Conservation (phyloP, 2,329 filamentous ascomycete species). For the Hortaea werneckii region DNA sequence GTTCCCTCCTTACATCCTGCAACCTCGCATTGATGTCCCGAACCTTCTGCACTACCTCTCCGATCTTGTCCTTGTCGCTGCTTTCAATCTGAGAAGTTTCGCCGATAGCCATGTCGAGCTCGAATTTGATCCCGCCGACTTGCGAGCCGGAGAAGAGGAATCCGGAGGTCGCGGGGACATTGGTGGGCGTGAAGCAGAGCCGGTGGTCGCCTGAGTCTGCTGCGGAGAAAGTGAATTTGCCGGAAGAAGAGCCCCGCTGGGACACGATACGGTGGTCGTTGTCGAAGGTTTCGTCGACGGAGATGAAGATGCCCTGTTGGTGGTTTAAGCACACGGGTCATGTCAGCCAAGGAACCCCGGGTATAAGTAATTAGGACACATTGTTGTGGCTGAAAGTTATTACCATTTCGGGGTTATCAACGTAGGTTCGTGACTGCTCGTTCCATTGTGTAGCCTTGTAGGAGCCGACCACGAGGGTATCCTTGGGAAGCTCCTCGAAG, state of each 20-base stretch:
- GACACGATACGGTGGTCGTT: slow-evolving; percentile 93
- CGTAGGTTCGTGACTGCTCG: slow-evolving; percentile 56
- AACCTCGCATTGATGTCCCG: slow-evolving; percentile 80
- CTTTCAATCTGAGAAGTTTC: slow-evolving; percentile 91
- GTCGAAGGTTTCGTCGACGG: slow-evolving; percentile 94
- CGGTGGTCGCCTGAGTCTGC: slow-evolving; percentile 92
- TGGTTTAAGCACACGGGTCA: neutral
- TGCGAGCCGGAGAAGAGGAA: slow-evolving; percentile 60
- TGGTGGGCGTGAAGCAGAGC: slow-evolving; percentile 84
- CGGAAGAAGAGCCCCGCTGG: slow-evolving; percentile 63
- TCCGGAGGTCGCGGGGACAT: slow-evolving; percentile 55
- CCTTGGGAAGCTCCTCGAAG: slow-evolving; percentile 95
- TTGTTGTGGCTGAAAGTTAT: neutral
- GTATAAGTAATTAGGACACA: neutral
- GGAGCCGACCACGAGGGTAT: slow-evolving; percentile 86
- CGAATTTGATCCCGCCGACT: slow-evolving; percentile 71
- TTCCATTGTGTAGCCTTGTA: slow-evolving; percentile 82
- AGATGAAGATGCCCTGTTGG: slow-evolving; percentile 63
- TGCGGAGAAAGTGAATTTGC: slow-evolving; percentile 91
- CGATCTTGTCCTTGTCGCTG: slow-evolving; percentile 84
- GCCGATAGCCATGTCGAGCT: slow-evolving; percentile 84
- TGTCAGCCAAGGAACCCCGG: neutral
- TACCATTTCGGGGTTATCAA: slow-evolving; percentile 53
- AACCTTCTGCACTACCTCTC: slow-evolving; percentile 79
- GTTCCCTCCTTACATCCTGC: slow-evolving; percentile 82